Conservation (phyloP, 371 early-diverging fungal genomes). For the Umbelopsis sp. region DNA sequence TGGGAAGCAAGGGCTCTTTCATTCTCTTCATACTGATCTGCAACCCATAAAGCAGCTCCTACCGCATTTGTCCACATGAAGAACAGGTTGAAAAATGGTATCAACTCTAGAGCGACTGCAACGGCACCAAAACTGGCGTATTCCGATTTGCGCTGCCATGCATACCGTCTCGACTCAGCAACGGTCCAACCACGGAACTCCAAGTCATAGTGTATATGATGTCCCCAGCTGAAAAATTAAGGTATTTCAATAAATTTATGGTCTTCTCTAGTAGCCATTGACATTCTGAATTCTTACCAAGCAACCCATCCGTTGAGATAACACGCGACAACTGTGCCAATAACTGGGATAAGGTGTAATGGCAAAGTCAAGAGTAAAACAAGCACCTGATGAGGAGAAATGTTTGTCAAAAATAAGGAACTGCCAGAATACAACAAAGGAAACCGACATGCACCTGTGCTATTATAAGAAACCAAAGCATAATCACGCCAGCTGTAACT, state of each 20-base stretch:
- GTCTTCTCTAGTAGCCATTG: too few species aligned
- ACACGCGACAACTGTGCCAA: constrained; percentile 59
- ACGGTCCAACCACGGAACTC: constrained; percentile 61
- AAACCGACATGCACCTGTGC: constrained; percentile 22
- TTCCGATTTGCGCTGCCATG: constrained; percentile 38
- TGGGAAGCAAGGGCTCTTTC: constrained; percentile 28
- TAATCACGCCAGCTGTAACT: constrained; percentile 35
- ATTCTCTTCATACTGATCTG: constrained; percentile 60
- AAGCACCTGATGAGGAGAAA: constrained; percentile 37
- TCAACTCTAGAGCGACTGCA: constrained; percentile 64
- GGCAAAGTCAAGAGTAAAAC: constrained; percentile 61
- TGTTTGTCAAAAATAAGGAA: neutral
- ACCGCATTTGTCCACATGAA: constrained; percentile 83
- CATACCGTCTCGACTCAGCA: constrained; percentile 47
- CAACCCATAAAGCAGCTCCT: constrained; percentile 76
- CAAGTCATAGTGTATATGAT: constrained; percentile 59
- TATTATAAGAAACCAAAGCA: constrained; percentile 30
- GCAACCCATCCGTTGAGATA: constrained; percentile 61
- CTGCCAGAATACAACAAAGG: neutral
- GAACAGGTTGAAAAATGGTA: constrained; percentile 68
- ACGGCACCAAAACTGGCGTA: constrained; percentile 67
- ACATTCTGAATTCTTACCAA: constrained; percentile 31
- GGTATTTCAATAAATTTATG: too few species aligned
- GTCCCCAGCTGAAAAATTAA: constrained; percentile 42
- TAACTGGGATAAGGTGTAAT: constrained; percentile 61